A percentile compares a stretch with the other conserved stretches of the same genome.
Evolutionary conservation across 2,329 filamentous ascomycete species (phyloP).

Genomic region (Xylaria sp.): DNA sequence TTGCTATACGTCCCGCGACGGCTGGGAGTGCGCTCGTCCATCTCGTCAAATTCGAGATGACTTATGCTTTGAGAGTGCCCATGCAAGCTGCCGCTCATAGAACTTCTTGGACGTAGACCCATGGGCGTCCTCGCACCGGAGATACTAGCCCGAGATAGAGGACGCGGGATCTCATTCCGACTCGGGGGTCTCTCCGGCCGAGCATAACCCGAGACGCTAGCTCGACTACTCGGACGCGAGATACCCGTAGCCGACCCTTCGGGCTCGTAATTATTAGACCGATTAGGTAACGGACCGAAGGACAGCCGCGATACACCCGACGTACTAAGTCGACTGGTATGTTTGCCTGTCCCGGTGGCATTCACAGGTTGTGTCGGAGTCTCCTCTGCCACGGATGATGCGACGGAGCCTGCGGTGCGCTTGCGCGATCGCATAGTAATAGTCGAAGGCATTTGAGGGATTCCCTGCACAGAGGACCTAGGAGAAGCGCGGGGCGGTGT

Average conservation of each 20-base stretch:
- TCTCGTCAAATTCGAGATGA: constrained; percentile 64
- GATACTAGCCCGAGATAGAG: constrained; percentile 73
- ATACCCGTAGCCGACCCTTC: constrained; percentile 55
- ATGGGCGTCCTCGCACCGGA: constrained; percentile 72
- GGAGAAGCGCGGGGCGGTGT: constrained; percentile 87
- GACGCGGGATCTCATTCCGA: constrained; percentile 68
- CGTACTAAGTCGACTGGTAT: constrained; percentile 69
- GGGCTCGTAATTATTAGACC: constrained; percentile 58
- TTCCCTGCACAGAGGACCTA: constrained; percentile 60
- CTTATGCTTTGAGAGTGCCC: constrained; percentile 69
- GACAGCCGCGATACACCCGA: constrained; percentile 72
- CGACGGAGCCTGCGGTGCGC: constrained; percentile 68
- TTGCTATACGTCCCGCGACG: constrained; percentile 65
- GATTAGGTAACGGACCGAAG: constrained; percentile 70
- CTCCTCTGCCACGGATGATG: constrained; percentile 63
- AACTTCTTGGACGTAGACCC: constrained; percentile 75
- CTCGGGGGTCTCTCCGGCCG: constrained; percentile 64
- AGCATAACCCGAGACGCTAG: constrained; percentile 63
- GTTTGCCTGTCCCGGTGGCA: constrained; percentile 55
- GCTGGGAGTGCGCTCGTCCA: constrained; percentile 65
- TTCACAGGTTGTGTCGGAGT: constrained; percentile 62
- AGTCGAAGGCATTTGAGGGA: constrained; percentile 62
- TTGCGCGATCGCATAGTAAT: constrained; percentile 76
- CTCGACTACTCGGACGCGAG: constrained; percentile 79
- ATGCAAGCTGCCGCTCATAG: constrained; percentile 72